phyloP scores from a whole-genome alignment of 768 basidiomycete species.

The Pleurotus tuber-regium region DNA sequence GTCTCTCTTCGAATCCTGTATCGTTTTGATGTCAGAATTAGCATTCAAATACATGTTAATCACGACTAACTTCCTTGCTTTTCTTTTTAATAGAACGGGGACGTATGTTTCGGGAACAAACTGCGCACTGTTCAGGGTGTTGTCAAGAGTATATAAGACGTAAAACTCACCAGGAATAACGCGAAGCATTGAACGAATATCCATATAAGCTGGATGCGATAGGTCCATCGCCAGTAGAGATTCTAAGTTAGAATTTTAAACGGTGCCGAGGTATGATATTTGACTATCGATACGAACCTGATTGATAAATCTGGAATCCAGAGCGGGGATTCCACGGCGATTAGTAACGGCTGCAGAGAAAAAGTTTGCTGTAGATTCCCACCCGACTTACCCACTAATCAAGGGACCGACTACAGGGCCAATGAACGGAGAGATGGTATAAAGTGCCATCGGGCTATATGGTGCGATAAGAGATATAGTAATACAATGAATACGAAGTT shows the following conservation, averaged over 20 bases:
- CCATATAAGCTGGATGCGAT: conserved; percentile 71
- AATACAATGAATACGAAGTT: neutral
- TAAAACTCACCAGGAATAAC: conserved; percentile 45
- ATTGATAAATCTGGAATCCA: conserved; percentile 58
- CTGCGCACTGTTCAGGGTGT: conserved; percentile 27
- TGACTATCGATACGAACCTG: conserved; percentile 36
- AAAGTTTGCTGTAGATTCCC: neutral
- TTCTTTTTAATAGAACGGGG: conserved; percentile 57
- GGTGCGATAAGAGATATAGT: neutral
- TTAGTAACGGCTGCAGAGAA: neutral
- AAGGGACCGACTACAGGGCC: conserved; percentile 56
- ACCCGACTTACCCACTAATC: conserved; percentile 47
- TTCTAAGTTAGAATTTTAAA: conserved; percentile 32
- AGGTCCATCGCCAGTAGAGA: conserved; percentile 75
- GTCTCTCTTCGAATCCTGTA: conserved; percentile 53
- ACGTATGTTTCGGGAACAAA: conserved; percentile 72
- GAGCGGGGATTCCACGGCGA: neutral
- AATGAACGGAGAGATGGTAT: conserved; percentile 52
- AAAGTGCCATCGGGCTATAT: conserved; percentile 49
- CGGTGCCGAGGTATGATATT: neutral
- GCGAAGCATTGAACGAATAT: conserved; percentile 48
- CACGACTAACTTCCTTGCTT: conserved; percentile 48
- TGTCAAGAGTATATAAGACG: neutral
- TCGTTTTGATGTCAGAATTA: too few species aligned
- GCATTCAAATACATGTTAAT: neutral